These are phyloP conservation scores for Pseudohalonectria lignicola DNA, from an alignment of 2,329 filamentous ascomycete genomes.

Conservation along the genomic window DNA sequence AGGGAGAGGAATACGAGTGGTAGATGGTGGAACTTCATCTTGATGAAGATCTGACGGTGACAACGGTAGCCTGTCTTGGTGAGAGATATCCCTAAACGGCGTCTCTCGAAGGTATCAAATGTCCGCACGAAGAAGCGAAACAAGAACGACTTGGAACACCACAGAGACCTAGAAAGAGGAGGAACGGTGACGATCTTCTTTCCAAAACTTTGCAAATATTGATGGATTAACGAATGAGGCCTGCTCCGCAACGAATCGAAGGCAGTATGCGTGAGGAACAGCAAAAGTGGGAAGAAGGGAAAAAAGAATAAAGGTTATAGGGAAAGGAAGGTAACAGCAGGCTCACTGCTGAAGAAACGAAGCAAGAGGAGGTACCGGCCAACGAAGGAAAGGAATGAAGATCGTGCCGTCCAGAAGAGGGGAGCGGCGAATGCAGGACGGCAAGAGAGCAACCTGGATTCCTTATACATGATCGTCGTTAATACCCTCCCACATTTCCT, in stretches of 20 bases:
- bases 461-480: slow-evolving; percentile 1
- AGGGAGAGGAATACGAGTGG: background rate
- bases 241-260: slow-evolving; percentile 1
- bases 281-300: background rate
- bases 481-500: background rate
- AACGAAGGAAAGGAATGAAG: background rate
- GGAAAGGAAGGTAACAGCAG: background rate
- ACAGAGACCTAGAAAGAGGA: background rate
- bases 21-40: background rate
- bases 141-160: background rate
- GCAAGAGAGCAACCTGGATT: background rate
- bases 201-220: no score
- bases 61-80: no score
- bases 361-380: background rate
- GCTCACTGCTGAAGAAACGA: background rate
- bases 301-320: background rate
- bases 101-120: background rate
- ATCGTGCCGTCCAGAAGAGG: background rate
- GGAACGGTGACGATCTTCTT: background rate
- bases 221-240: background rate
- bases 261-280: no score
- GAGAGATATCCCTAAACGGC: no score
- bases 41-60: background rate
- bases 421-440: background rate
- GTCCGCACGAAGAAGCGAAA: background rate